Percentiles rank a stretch among this genome's conserved stretches.
phyloP scores from a whole-genome alignment of 148 eudicot species.

The Euryodendron excelsum region DNA sequence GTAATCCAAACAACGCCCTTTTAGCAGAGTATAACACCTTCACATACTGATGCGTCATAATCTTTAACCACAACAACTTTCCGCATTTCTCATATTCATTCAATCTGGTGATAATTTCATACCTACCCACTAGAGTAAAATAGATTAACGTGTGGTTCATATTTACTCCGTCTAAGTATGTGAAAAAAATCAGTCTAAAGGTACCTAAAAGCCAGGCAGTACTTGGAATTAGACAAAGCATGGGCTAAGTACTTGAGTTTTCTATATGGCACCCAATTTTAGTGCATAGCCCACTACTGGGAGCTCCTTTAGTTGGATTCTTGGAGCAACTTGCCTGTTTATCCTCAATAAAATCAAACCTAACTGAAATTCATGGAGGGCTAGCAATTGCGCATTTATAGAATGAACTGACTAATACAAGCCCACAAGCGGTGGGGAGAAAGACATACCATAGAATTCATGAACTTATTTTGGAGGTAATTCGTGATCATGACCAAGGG shows the following conservation, averaged over 20 bases:
- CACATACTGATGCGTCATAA: no score
- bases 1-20: no score
- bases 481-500: slow-evolving; percentile 79
- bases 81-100: no score
- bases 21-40: no score
- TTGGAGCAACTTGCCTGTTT: neutral
- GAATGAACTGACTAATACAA: neutral
- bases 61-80: no score
- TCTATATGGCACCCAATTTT: neutral
- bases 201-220: neutral
- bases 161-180: neutral
- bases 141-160: neutral
- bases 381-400: neutral
- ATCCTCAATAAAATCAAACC: neutral
- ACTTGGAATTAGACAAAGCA: neutral
- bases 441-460: slow-evolving; percentile 72
- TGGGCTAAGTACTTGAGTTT: neutral
- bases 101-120: no score
- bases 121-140: no score
- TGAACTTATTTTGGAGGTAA: slow-evolving; percentile 71
- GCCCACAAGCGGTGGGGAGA: neutral
- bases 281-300: neutral
- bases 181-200: neutral
- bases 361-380: neutral
- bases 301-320: neutral